These are phyloP conservation scores for Tetradesmus obliquus DNA, from an alignment of 139 green algal species.

Conservation along the genomic window DNA sequence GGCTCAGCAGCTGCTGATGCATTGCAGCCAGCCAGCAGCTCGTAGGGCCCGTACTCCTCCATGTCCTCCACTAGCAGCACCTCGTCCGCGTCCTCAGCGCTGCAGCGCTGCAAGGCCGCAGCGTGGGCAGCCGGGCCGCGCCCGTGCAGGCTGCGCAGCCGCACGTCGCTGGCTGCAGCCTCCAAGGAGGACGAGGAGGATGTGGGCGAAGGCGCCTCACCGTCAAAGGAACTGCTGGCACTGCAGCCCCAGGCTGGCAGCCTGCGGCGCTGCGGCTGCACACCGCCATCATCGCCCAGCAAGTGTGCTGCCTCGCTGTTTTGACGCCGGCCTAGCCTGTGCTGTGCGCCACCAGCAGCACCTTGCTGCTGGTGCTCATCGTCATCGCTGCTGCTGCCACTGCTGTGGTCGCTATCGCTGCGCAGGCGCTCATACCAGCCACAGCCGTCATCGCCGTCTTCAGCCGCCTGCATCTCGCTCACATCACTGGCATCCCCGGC, in stretches of 20 bases:
- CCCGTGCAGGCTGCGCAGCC: neutral
- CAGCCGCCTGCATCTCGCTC: neutral
- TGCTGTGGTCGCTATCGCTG: constrained; percentile 9
- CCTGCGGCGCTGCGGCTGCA: neutral
- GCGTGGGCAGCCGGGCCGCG: neutral
- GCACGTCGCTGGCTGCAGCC: neutral
- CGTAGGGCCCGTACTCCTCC: neutral
- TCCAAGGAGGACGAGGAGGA: neutral
- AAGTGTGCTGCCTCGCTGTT: neutral
- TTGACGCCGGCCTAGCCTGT: neutral
- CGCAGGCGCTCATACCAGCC: constrained; percentile 18
- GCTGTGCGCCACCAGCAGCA: neutral
- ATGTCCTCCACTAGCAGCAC: neutral
- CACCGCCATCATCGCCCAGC: neutral
- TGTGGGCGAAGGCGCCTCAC: neutral
- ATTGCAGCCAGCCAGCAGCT: neutral
- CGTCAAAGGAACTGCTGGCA: neutral
- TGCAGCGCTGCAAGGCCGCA: neutral
- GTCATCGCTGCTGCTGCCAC: constrained; percentile 3
- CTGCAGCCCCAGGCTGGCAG: neutral
- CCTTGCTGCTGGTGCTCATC: neutral
- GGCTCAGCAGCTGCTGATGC: neutral
- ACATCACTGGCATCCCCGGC: neutral
- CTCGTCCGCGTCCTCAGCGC: neutral
- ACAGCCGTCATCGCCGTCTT: neutral